Evolutionary conservation across 495 filamentous ascomycete genomes (phyloP).

Genomic region (Podospora comata): DNA sequence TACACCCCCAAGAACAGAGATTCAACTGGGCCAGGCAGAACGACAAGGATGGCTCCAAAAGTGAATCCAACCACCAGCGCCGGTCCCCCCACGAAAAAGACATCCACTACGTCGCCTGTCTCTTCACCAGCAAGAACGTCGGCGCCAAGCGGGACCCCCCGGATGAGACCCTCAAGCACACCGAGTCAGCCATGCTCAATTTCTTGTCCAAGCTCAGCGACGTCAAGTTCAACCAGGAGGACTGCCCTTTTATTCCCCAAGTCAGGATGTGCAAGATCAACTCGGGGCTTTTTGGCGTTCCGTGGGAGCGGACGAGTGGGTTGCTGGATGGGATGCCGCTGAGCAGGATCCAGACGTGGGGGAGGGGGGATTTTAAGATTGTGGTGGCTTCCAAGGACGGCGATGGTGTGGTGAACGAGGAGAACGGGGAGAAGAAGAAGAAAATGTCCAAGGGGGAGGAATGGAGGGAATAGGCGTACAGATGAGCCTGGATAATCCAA

Average conservation of each 20-base stretch:
- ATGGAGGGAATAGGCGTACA: no score
- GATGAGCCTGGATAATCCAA: no score
- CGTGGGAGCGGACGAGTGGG: conserved; percentile 26
- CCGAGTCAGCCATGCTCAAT: conserved; percentile 22
- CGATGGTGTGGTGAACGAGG: background rate
- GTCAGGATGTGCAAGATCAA: conserved; percentile 33
- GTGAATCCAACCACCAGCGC: conserved; percentile 12
- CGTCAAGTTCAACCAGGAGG: conserved; percentile 3
- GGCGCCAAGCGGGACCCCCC: conserved; percentile 22
- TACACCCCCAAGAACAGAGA: no score
- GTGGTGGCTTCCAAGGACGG: background rate
- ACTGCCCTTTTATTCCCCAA: conserved; percentile 10
- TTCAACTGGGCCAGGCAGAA: no score
- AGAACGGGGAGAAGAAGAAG: background rate
- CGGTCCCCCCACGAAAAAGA: conserved; percentile 11
- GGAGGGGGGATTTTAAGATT: background rate
- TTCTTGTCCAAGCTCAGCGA: conserved; percentile 24
- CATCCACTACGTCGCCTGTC: conserved; percentile 31
- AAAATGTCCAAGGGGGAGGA: background rate
- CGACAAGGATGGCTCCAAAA: no score
- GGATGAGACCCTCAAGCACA: conserved; percentile 19
- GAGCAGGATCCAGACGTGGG: background rate
- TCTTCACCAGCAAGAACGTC: conserved; percentile 27
- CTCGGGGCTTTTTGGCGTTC: conserved; percentile 28
- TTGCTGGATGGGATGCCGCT: conserved; percentile 21